Base-by-base conservation (phyloP, 2,329 filamentous ascomycete genomes). In the Fusarium circinatum region DNA sequence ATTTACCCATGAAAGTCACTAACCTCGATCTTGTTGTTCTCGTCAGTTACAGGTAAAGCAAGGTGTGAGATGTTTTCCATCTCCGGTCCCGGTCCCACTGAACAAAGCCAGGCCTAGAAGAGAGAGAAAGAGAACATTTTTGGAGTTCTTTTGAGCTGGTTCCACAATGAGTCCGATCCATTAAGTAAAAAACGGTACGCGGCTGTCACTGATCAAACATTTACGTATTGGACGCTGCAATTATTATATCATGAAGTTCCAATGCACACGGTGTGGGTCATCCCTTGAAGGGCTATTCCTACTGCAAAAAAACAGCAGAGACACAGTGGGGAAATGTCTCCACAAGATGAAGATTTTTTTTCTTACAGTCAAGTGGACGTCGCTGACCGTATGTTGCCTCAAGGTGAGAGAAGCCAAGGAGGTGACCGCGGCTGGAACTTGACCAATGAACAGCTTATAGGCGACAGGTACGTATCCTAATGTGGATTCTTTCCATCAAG, bases 331-430 rank as follows among this genome's bases (percentile, higher is more conserved):
- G 44, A 60, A 15, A 18, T 6, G 30, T 32, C 48, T 36, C 60
- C 54, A 70, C 26, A 67, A 55, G 67, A 68, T 72, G 71, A 74
- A 74, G 73, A 72, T 13, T 22, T 72, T 72, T 74, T 73, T 74
- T 48, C 36, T 47, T 28, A 34, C 36, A 47, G 45, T 66, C 64
- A 38, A 56, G 38, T 55, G 28, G 48, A 52, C 30, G 34, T 39
- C 38, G 41, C 26, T 59, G 58, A 74, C 71, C 62, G 71, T 74
- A 74, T 73, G 49, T 73, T 62, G 8, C 28, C 28, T 28, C 3
- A 73, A 73, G 70, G 71, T 71, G 54, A 64, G 36, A 48, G 51
- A n/a, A 32, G 48, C 62, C 66, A 59, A 45, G 57, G 66, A 59
- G 48, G 57, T 32, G 59, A 44, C 44, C 62, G 70, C 48, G 70